Percentiles rank a stretch among this genome's conserved stretches.
phyloP scores from a whole-genome alignment of 2,329 filamentous ascomycete genomes.

The Aureobasidium uvarum region DNA sequence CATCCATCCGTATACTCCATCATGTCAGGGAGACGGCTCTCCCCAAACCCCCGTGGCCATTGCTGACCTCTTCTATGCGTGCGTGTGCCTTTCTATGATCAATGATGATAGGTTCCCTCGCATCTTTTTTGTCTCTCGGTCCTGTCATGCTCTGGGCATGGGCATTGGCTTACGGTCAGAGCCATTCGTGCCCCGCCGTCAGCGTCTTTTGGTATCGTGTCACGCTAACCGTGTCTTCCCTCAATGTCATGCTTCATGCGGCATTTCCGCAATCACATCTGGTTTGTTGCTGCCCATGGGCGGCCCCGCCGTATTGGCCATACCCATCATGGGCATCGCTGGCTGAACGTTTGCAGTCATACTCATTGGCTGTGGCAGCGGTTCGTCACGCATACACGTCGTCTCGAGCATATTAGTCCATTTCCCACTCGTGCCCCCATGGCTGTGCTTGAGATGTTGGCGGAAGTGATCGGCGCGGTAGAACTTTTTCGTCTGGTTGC shows the following conservation, averaged over 20 bases:
- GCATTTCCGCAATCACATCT: slow-evolving; percentile 26
- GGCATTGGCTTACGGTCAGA: background rate
- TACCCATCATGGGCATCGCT: slow-evolving; percentile 13
- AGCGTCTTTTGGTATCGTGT: background rate
- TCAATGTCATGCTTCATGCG: slow-evolving; percentile 27
- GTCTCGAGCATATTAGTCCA: slow-evolving; percentile 99
- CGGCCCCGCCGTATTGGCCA: slow-evolving; percentile 13
- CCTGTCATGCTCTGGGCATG: background rate
- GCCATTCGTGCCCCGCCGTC: background rate
- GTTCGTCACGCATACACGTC: slow-evolving; percentile 92
- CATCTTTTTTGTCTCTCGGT: background rate
- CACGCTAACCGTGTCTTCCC: background rate
- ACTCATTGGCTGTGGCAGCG: slow-evolving; percentile 49
- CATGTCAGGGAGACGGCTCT: background rate
- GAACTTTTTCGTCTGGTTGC: slow-evolving; percentile 98
- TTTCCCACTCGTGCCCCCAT: slow-evolving; percentile 92
- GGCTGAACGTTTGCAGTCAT: slow-evolving; percentile 6
- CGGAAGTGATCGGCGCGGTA: slow-evolving; percentile 97
- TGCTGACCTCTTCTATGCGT: background rate
- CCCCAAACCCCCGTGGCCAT: background rate
- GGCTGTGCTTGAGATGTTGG: slow-evolving; percentile 96
- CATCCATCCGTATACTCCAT: background rate
- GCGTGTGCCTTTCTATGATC: background rate
- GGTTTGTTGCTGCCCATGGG: slow-evolving; percentile 24
- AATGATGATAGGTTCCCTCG: background rate